Evolutionary conservation across 179 eudicot genomes (phyloP).

Genomic region (Heliamphora pulchella): DNA sequence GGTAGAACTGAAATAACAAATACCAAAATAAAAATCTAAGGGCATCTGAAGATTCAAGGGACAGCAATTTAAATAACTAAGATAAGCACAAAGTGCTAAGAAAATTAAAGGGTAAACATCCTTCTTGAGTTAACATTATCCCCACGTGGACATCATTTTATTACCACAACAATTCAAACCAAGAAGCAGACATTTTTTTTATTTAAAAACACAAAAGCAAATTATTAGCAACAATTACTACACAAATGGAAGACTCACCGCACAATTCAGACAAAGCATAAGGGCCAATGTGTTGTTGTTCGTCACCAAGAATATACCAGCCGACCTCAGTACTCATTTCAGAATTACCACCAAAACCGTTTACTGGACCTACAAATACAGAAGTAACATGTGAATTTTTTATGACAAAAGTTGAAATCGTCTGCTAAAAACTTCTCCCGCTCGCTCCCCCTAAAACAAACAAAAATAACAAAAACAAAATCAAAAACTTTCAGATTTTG

Average conservation of each 20-base stretch:
- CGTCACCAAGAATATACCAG: constrained; percentile 76
- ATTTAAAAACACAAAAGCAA: too few species aligned
- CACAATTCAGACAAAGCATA: constrained; percentile 65
- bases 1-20: constrained; percentile 39
- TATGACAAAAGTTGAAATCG: too few species aligned
- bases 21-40: constrained; percentile 21
- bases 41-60: constrained; percentile 19
- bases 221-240: background rate
- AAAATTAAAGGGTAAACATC: background rate
- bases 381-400: background rate
- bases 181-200: background rate
- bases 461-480: too few species aligned
- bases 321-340: constrained; percentile 41
- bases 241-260: constrained; percentile 37
- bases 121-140: background rate
- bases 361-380: background rate
- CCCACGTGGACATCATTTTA: background rate
- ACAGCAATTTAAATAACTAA: constrained; percentile 2
- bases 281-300: constrained; percentile 75
- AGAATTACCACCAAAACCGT: background rate
- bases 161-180: background rate
- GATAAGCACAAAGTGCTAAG: background rate
- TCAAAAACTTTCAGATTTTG: too few species aligned
- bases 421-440: too few species aligned
- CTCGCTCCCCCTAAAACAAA: too few species aligned